Conservation (phyloP, 768 basidiomycete species). For the Cantharellus anzutake region DNA sequence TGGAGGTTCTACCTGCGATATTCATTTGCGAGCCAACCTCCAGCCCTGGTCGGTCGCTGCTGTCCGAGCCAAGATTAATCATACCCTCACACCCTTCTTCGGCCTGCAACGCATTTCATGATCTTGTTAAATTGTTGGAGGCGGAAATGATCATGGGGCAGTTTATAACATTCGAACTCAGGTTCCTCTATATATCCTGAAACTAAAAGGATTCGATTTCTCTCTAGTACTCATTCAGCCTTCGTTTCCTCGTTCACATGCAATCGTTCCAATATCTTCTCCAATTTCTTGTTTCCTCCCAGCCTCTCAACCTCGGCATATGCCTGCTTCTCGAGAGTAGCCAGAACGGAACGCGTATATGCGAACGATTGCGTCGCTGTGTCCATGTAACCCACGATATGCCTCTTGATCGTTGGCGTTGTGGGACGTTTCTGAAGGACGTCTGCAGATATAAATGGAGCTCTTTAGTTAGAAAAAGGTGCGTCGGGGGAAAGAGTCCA, state of each 20-base stretch:
- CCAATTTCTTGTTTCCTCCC: constrained; percentile 54
- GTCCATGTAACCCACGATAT: constrained; percentile 62
- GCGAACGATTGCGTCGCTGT: constrained; percentile 67
- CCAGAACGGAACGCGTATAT: constrained; percentile 60
- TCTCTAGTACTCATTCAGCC: neutral
- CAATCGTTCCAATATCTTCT: constrained; percentile 13
- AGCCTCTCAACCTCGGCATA: constrained; percentile 46
- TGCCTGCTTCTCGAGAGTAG: constrained; percentile 46
- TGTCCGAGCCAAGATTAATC: too few species aligned
- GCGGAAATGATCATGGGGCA: too few species aligned
- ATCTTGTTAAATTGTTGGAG: too few species aligned
- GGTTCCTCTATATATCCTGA: too few species aligned
- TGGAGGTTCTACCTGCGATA: too few species aligned
- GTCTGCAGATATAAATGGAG: constrained; percentile 26
- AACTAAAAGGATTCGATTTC: too few species aligned
- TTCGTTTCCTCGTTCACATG: neutral
- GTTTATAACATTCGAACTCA: too few species aligned
- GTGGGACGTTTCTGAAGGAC: constrained; percentile 78
- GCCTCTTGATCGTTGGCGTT: constrained; percentile 59
- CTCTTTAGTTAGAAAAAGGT: neutral
- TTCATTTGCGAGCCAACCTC: too few species aligned
- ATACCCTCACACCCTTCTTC: too few species aligned
- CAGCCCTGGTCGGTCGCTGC: too few species aligned
- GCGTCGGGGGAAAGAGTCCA: neutral
- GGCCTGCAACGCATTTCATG: too few species aligned